These are phyloP conservation scores for Pseudogymnoascus sp. DNA, from an alignment of 2,329 filamentous ascomycete genomes.

Conservation along the genomic window DNA sequence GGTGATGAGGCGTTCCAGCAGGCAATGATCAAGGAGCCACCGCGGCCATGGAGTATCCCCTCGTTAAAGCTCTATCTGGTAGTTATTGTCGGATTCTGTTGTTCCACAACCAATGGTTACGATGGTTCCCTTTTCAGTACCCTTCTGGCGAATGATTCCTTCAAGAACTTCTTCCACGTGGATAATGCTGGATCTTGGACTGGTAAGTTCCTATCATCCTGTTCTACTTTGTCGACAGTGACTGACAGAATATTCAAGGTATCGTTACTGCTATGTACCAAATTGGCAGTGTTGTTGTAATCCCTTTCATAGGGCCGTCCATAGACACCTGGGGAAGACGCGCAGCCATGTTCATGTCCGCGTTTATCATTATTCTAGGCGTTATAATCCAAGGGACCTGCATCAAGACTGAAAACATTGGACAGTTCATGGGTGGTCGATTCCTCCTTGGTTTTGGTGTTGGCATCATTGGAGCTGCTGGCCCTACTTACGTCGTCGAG, in stretches of 20 bases:
- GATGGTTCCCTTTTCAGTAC: constrained; percentile 43
- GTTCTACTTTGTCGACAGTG: too few relatives aligned
- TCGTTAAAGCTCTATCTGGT: constrained; percentile 37
- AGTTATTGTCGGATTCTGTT: constrained; percentile 41
- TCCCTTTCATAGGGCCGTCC: constrained; percentile 35
- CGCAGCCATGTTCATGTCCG: constrained; percentile 47
- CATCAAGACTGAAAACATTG: constrained; percentile 32
- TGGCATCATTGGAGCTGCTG: constrained; percentile 48
- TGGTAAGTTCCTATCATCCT: constrained; percentile 13
- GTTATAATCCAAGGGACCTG: constrained; percentile 39
- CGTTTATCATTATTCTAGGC: constrained; percentile 40
- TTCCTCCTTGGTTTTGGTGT: constrained; percentile 49
- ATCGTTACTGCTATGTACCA: constrained; percentile 43
- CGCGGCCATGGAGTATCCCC: constrained; percentile 32
- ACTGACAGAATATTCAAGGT: constrained; percentile 14
- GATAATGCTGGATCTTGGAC: constrained; percentile 39
- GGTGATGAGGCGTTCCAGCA: constrained; percentile 48
- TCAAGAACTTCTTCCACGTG: constrained; percentile 33
- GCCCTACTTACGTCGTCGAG: constrained; percentile 53
- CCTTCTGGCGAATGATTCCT: constrained; percentile 35
- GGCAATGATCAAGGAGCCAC: constrained; percentile 45
- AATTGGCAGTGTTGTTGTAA: constrained; percentile 36
- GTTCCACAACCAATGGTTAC: constrained; percentile 42
- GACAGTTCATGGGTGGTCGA: constrained; percentile 46
- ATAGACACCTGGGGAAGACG: constrained; percentile 39